Evolutionary conservation across 352 stramenopile species (phyloP).

Genomic region (Peronospora belbahrii): DNA sequence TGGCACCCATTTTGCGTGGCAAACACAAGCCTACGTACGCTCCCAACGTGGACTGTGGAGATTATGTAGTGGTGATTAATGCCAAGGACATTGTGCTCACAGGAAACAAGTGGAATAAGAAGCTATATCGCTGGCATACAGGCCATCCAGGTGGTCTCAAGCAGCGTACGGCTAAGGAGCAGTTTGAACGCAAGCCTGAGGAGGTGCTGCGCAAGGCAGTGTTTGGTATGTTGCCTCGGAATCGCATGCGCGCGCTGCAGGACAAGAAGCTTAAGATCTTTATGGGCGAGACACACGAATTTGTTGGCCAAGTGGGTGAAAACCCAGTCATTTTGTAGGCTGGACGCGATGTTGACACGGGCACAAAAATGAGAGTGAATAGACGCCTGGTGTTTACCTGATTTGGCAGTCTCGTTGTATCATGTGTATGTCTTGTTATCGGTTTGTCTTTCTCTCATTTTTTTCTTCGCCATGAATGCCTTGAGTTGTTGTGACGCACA

Average conservation of each 20-base stretch:
- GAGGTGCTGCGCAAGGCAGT: slow-evolving; percentile 94
- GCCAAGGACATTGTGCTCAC: slow-evolving; percentile 92
- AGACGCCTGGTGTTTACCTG: slow-evolving; percentile 10
- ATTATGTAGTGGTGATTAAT: slow-evolving; percentile 97
- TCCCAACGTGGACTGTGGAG: slow-evolving; percentile 96
- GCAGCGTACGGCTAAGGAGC: slow-evolving; percentile 89
- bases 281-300: slow-evolving; percentile 88
- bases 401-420: slow-evolving; percentile 7
- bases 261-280: slow-evolving; percentile 97
- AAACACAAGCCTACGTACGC: slow-evolving; percentile 99
- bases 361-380: background rate
- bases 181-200: slow-evolving; percentile 92
- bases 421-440: slow-evolving; percentile 1
- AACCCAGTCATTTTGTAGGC: slow-evolving; percentile 75
- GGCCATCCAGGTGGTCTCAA: slow-evolving; percentile 96
- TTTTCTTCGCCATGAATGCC: too few relatives aligned
- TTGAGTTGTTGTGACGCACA: too few relatives aligned
- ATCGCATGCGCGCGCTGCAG: slow-evolving; percentile 92
- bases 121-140: slow-evolving; percentile 98
- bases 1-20: slow-evolving; percentile 93
- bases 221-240: slow-evolving; percentile 96
- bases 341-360: slow-evolving; percentile 17
- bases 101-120: slow-evolving; percentile 95
- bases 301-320: slow-evolving; percentile 81
- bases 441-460: too few relatives aligned